Base-by-base conservation (phyloP, 208 protist species). In the Crithidia expoeki region DNA sequence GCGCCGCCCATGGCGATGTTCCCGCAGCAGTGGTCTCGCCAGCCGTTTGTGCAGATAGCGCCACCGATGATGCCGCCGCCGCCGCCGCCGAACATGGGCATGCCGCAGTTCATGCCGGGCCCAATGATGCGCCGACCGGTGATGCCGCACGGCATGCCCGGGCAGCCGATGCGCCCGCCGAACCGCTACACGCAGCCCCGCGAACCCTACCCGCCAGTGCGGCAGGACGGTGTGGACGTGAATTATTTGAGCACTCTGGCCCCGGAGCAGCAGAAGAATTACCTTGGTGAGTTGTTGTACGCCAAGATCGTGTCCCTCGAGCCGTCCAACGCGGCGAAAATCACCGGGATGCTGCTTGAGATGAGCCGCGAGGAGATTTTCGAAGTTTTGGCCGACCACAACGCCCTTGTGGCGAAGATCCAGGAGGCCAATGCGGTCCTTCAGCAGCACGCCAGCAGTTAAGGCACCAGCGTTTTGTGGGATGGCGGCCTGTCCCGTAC, bases 261-360 rank as follows among this genome's bases (percentile, higher is more conserved):
- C 33, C 71, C 79, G 2, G 85, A 93, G 65, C 77, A 91, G 69
- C 85, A 90, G 55, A 92, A 86, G 79, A 89, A 93, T 70, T 72
- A 80, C 47, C 88, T 93, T 16, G 88, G 88, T 11, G 88, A 93
- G 82, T 68, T 76, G 23, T 76, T 93, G 10, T 93, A 86, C 79
- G 57, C 59, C 55, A 70, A 69, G 17, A 92, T 93, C 55, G 36
- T 84, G 44, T 59, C 68, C 6, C 23, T 86, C 42, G 67, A 85
- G 70, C 34, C 84, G 36, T 42, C 83, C 23, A 68, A 90, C 28
- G 78, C 84, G 2, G 83, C 83, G 6, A 93, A 93, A 68, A 92
- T 93, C 64, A 93, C 88, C 30, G 88, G 85, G 21, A 90, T 90
- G 85, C 81, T 91, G 33, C 77, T 93, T 11, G 88, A 93, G 74